A percentile compares a stretch with the other conserved stretches of the same genome.
phyloP scores from a whole-genome alignment of 164 flowering plant species.

The Nelumbo lutea region DNA sequence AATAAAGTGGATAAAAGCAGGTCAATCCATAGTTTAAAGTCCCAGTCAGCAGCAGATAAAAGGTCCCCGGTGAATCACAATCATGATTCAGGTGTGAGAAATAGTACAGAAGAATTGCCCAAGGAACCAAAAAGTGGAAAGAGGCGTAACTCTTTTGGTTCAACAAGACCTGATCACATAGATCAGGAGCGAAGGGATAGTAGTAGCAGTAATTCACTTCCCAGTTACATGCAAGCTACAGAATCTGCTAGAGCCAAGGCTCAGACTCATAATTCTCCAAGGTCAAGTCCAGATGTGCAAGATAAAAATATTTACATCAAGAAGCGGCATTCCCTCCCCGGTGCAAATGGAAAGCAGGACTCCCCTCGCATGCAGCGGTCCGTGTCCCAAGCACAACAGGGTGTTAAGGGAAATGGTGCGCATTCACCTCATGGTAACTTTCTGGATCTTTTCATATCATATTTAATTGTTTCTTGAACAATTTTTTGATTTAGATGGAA shows the following conservation, averaged over 20 bases:
- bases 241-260: conserved; percentile 93
- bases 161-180: conserved; percentile 36
- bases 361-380: conserved; percentile 78
- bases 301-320: conserved; percentile 59
- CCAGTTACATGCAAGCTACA: conserved; percentile 98
- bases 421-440: conserved; percentile 46
- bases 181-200: conserved; percentile 71
- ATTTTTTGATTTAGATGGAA: too few relatives aligned
- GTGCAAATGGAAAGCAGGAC: conserved; percentile 63
- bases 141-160: conserved; percentile 69
- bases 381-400: conserved; percentile 57
- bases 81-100: conserved; percentile 48
- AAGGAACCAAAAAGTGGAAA: conserved; percentile 59
- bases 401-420: conserved; percentile 53
- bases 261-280: conserved; percentile 56
- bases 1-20: conserved; percentile 36
- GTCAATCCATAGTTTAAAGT: conserved; percentile 34
- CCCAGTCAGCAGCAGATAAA: conserved; percentile 42
- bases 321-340: conserved; percentile 80
- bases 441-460: conserved; percentile 8
- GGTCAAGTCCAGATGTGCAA: conserved; percentile 79
- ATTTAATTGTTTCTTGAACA: too few relatives aligned
- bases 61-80: conserved; percentile 38
- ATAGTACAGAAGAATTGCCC: conserved; percentile 41
- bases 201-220: conserved; percentile 47